Evolutionary conservation across 345 rosid species (phyloP), one percentile per base, ranked within the genome.

Genomic region (Arabidopsis suecica): DNA sequence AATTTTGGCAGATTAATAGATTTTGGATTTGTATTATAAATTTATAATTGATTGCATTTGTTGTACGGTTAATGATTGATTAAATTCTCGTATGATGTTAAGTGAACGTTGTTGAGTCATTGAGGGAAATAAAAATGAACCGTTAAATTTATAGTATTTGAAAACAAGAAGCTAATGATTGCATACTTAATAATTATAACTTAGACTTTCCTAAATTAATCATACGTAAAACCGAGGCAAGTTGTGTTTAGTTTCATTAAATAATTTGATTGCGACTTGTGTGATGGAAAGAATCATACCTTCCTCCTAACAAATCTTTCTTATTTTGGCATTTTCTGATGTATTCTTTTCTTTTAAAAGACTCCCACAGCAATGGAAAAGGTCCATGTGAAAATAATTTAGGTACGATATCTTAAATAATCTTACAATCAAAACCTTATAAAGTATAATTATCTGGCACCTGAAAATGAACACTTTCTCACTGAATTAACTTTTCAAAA

Each of bases 221-320:
- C 45, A 64, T 71, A 47, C 13, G 67, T 72, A 51, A 71, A 71
- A 49, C 20, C 20, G 10, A 44, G 22, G 48, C 57, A 55, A 55
- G 32, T 68, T 34, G 22, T 34, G 50, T 14, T 32, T 61, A 53
- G 16, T 54, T 38, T 65, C 37, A 64, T 28, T 48, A 18, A 25
- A 55, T 55, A 36, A 49, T 65, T 18, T 71, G 81, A 71, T 49
- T 57, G 73, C 68, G 72, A 78, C 77, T 65, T 65, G 45, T 38
- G 77, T 71, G 51, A 65, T 16, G 28, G 48, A 20, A 47, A 50
- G 49, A 78, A 71, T 71, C 77, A 71, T 58, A 78, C 81, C 81
- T 78, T 78, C 81, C 77, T 65, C 73, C 63, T 40, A 77, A 50
- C 77, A 78, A 65, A 71, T 71, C 71, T 71, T 77, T 78, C 61